Evolutionary conservation across 495 filamentous ascomycete genomes (phyloP), one percentile per base, ranked within the genome.

Genomic region (Entonaema liquescens): DNA sequence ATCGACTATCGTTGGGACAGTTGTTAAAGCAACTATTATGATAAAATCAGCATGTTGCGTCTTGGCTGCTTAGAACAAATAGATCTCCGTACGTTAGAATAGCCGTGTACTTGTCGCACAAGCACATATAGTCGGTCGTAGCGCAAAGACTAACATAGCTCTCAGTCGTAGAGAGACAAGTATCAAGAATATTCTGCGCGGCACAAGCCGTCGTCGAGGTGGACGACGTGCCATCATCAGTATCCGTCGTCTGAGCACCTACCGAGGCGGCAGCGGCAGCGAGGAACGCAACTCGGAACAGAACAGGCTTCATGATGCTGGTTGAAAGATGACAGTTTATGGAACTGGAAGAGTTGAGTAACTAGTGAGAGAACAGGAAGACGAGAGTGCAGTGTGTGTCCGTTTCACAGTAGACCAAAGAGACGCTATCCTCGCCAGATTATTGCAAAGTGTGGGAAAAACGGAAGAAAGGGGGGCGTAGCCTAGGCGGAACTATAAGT

Each of bases 161-260:
- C 59, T 77, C 78, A 40, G 83, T 79, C 23, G 72, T 76, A 1
- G 44, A 40, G 44, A 84, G 77, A 66, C 82, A 84, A 35, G 78
- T 64, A 52, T 83, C 81, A 73, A 84, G 78, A 61, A 83, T 82
- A 64, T 81, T 81, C 65, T 81, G 72, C 35, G 82, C 82, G 13
- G 62, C 78, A 58, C 82, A 84, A 7, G 64, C 67, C 5, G 69
- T 61, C 28, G 67, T 53, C 36, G 53, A 68, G 53, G 79, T 73
- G 31, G 78, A 76, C 53, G 50, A n/a, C 6, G 68, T 55, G 2
- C 40, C 36, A 0, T 55, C 26, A 12, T 54, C 36, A 0, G 53
- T 57, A 0, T 62, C 59, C 23, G 56, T 54, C n/a, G 62, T 58
- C 49, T 68, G 47, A 5, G 70, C 65, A 11, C 23, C 11, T 13